Base-by-base conservation (phyloP, 331 rosid genomes). In the Prunus yedoensis region DNA sequence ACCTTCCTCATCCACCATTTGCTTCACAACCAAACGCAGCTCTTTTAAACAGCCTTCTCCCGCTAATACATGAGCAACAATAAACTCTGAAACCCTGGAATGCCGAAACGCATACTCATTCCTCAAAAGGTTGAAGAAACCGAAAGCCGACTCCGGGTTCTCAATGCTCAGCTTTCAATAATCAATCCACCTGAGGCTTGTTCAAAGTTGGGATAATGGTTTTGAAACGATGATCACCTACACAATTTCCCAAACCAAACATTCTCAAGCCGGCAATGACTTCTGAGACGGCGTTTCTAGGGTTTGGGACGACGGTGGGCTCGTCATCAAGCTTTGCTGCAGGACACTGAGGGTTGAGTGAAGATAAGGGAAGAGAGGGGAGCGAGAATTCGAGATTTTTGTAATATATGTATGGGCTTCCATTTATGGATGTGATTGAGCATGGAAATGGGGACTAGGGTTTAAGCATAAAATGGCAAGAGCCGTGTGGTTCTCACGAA, bases 1-100 rank as follows among this genome's bases (percentile, higher is more conserved):
- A 82, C 88, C 91, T 84, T 84, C 87, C 25, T 82, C 78, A 53
- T 79, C 78, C 51, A 87, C 73, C 83, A 82, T 61, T 66, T 84
- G 74, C 76, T 74, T 79, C 43, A 84, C 35, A 46, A 80, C 50
- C 70, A 71, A 79, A 47, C 74, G 81, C 76, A 84, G 62, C 74
- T 84, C 87, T 58, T 77, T 77, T n/a, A 38, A 84, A 87, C 70
- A 76, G 54, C 70, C 70, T 32, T 9, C 51, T 59, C 46, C 78
- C 7, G 82, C 91, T 17, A 87, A 71, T 79, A 72, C 71, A 74
- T 87, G 88, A 28, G 82, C 72, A 67, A 82, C 73, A 21, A 71
- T 57, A n/a, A 82, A 53, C 54, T 47, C 65, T 4, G 85, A 82
- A 77, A 59, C 49, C 41, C 68, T 50, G 1, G 87, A 84, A 77